Percentiles rank a stretch among this genome's conserved stretches.
Conservation (phyloP, 371 early-diverging fungal species). For the Saksenaea oblongispora region DNA sequence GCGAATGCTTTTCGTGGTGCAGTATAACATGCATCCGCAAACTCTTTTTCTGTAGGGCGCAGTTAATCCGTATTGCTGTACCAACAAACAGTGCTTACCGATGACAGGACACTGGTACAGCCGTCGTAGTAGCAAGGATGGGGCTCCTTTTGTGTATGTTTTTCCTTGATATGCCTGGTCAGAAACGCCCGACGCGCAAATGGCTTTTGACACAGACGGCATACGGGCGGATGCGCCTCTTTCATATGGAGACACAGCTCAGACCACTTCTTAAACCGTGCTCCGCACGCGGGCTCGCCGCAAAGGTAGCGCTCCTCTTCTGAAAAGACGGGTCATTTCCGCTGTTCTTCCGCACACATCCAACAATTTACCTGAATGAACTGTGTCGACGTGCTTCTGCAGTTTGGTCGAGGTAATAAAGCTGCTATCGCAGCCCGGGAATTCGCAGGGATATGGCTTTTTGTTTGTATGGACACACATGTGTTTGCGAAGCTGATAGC, state of each 20-base stretch:
- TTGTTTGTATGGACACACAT: constrained; percentile 47
- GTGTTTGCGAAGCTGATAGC: constrained; percentile 58
- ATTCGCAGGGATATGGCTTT: constrained; percentile 46
- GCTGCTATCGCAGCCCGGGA: constrained; percentile 43
- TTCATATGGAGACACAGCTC: constrained; percentile 60
- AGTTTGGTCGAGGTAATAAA: constrained; percentile 58
- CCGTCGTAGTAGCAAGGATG: constrained; percentile 47
- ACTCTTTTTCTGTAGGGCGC: constrained; percentile 19
- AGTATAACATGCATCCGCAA: constrained; percentile 40
- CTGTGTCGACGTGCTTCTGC: constrained; percentile 48
- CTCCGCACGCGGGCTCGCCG: constrained; percentile 44
- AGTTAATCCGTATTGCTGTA: no score
- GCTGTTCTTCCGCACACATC: not conserved
- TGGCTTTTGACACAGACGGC: constrained; percentile 53
- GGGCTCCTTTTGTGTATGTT: constrained; percentile 27
- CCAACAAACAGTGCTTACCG: no score
- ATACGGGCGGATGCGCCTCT: constrained; percentile 48
- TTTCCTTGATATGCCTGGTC: constrained; percentile 44
- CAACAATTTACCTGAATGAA: constrained; percentile 52
- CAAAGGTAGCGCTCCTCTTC: constrained; percentile 59
- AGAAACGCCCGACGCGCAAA: constrained; percentile 37
- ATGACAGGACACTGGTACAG: constrained; percentile 42
- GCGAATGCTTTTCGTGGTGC: constrained; percentile 37
- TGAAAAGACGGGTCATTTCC: constrained; percentile 8
- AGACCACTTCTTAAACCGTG: constrained; percentile 58